Percentiles rank a stretch among this genome's conserved stretches.
These are phyloP conservation scores for Pichia sp. DNA, from an alignment of 1,139 yeast genomes.

Conservation along the genomic window DNA sequence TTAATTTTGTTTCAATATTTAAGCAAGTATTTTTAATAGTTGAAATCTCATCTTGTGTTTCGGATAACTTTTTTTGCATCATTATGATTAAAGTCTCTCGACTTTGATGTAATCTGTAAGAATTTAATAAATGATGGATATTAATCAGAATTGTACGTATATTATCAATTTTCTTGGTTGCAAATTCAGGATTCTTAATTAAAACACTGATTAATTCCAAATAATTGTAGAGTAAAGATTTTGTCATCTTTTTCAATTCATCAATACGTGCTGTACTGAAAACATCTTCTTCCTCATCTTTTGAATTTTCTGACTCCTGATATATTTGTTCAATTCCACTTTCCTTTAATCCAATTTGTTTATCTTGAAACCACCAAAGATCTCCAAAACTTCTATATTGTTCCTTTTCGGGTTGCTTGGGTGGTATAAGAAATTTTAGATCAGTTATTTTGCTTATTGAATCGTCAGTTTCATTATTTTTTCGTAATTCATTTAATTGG, in stretches of 20 bases:
- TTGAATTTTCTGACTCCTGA: conserved; percentile 16
- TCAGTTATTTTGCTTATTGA: conserved; percentile 31
- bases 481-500: conserved; percentile 16
- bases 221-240: conserved; percentile 49
- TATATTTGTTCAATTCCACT: conserved; percentile 49
- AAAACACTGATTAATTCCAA: conserved; percentile 46
- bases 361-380: conserved; percentile 53
- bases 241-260: conserved; percentile 49
- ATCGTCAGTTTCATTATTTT: conserved; percentile 17
- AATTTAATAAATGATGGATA: conserved; percentile 49
- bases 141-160: conserved; percentile 46
- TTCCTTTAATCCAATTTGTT: conserved; percentile 45
- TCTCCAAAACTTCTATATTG: conserved; percentile 55
- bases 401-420: conserved; percentile 39
- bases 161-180: conserved; percentile 43
- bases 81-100: conserved; percentile 50
- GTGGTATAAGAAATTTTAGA: conserved; percentile 44
- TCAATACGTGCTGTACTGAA: conserved; percentile 41
- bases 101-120: conserved; percentile 56
- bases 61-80: conserved; percentile 41
- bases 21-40: conserved; percentile 36
- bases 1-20: conserved; percentile 35
- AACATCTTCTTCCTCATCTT: conserved; percentile 37
- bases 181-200: conserved; percentile 44
- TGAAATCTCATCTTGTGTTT: conserved; percentile 37